Conservation (phyloP, 495 filamentous ascomycete species). For the Aspergillus indologenus region DNA sequence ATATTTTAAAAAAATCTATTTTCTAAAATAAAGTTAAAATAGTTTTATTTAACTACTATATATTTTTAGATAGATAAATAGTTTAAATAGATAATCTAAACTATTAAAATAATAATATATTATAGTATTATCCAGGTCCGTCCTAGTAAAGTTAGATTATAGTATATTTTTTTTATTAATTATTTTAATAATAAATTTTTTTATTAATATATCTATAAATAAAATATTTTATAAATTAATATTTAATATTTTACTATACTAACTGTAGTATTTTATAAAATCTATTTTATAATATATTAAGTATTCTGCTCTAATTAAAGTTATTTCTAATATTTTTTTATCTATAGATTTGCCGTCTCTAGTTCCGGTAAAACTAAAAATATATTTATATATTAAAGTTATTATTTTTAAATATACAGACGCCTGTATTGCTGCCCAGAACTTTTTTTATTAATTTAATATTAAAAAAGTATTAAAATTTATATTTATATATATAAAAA, state of each 20-base stretch:
- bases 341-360: background rate
- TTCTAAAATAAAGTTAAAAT: background rate
- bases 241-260: background rate
- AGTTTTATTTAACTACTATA: background rate
- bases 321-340: background rate
- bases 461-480: background rate
- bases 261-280: background rate
- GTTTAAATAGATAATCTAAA: background rate
- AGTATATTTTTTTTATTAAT: background rate
- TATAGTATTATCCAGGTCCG: background rate
- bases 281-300: background rate
- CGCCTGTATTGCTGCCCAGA: background rate
- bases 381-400: background rate
- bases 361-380: background rate
- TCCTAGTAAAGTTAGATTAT: background rate
- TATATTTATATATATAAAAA: too few species aligned
- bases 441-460: background rate
- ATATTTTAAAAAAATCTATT: background rate
- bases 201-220: background rate
- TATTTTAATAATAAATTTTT: background rate
- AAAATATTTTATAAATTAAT: background rate
- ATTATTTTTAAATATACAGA: background rate
- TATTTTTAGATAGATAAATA: background rate
- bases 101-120: background rate
- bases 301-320: background rate